Base-by-base conservation (phyloP, 2,329 filamentous ascomycete genomes). In the Ophiostoma himal-ulmi region DNA sequence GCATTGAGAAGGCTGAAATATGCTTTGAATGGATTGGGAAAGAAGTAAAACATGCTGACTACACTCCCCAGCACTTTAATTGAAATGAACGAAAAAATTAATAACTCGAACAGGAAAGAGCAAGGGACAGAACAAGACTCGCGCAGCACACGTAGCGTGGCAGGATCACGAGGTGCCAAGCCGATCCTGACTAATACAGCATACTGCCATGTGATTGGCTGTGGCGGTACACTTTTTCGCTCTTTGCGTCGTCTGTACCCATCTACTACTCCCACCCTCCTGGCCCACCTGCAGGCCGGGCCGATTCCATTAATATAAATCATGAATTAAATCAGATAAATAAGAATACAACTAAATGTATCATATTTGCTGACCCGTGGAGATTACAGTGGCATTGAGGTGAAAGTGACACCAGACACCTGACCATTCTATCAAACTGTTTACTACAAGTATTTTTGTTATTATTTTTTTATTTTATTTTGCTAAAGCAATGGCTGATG, bases 191-290 rank as follows among this genome's bases (percentile, higher is more conserved):
- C n/a, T 57, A 57, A 62, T 30, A 34, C 57, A 14, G 22, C 57
- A 62, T 34, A 17, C 57, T 62, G 26, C 4, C 26, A 30, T 34
- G 14, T 62, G 57, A 62, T 62, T 62, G 57, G 57, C 52, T 57
- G 52, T 5, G 22, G 52, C 11, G 22, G 52, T 10, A n/a, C 44
- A n/a, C 17, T 20, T 1, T 48, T 8, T 17, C 44, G 44, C 52
- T 30, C 30, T 30, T 30, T 30, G 30, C 30, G 30, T 30, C 30
- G 30, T 26, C 52, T 13, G 52, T 57, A 26, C 52, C n/a, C 52
- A 57, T 54, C 8, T 62, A 17, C 52, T 57, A 57, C 57, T 62
- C 57, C 57, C 57, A 62, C 57, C 57, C 57, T 62, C n/a, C 52
- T 57, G 52, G 26, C 26, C 57, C 57, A 62, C 26, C 57, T 62